Evolutionary conservation across 1,284 basidiomycete genomes (phyloP), one percentile per base, ranked within the genome.

Genomic region (Xerocomus nothofagi): DNA sequence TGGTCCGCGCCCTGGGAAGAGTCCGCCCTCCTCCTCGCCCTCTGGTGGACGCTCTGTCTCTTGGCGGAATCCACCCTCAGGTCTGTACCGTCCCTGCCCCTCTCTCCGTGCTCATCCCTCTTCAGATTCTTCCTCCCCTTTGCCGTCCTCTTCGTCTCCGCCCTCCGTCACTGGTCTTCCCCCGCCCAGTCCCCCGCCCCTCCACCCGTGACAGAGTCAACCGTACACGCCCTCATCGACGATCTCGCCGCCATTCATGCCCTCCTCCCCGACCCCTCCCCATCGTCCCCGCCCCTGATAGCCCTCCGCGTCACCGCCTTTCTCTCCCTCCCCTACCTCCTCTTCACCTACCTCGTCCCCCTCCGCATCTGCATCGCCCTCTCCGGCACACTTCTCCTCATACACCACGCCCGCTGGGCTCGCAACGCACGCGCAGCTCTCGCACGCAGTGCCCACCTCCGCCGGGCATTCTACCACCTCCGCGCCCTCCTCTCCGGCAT

Each of bases 21-120:
- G 49, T 81, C 82, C 56, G 88, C 80, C 74, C 77, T 92, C 3
- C 66, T 80, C 0, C 67, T 94, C 24, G 83, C 76, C 0, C 65
- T 65, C 0, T 92, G 89, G 89, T 94, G 91, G 88, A 78, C 78
- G 0, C 29, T 83, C n/a, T 91, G 88, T 69, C 72, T 93, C 33
- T 74, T 85, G 23, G 71, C 80, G 2, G 76, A 78, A 20, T 68
- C 73, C 15, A 72, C 73, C 7, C 70, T 90, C 57, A 79, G 77
- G 85, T 87, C 53, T 52, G 78, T 72, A 3, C 9, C n/a, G 0
- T 6, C 1, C 10, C 4, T 12, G 5, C 10, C 6, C 11, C 7
- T 1, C 9, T 2, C 6, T 18, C 9, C 2, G 6, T 10, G 39
- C 55, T 49, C 48, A 55, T 30, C 42, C 50, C 23, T 44, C 2